These are phyloP conservation scores for Physaria fendleri DNA, from an alignment of 345 rosid species.

Conservation along the genomic window DNA sequence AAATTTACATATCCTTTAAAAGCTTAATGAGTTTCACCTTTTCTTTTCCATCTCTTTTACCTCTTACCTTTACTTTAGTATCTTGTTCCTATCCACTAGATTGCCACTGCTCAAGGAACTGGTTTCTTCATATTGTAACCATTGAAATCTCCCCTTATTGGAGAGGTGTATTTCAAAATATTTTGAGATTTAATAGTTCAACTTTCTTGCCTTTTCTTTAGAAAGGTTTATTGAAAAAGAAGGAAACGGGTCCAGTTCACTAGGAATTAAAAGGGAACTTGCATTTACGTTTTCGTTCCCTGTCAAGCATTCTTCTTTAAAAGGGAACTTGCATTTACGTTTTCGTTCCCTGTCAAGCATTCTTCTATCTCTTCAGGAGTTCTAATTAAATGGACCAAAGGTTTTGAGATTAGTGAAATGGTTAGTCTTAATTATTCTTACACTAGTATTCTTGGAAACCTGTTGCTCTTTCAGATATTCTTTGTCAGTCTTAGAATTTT, in stretches of 20 bases:
- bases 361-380: conserved; percentile 55
- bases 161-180: not conserved
- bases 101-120: conserved; percentile 19
- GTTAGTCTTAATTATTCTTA: conserved; percentile 41
- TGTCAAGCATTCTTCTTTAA: too few relatives aligned
- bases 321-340: conserved; percentile 80
- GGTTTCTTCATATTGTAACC: conserved; percentile 13
- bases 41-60: conserved; percentile 8
- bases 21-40: conserved; percentile 13
- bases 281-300: too few relatives aligned
- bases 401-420: conserved; percentile 67
- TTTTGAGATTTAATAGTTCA: too few relatives aligned
- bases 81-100: conserved; percentile 30
- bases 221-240: conserved; percentile 70
- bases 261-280: conserved; percentile 21
- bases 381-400: conserved; percentile 86
- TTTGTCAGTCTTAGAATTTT: not conserved
- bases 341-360: conserved; percentile 88
- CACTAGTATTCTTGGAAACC: not conserved
- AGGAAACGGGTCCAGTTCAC: conserved; percentile 38
- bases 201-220: conserved; percentile 66
- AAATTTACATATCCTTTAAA: conserved; percentile 9
- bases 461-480: not conserved
- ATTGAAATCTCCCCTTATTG: conserved; percentile 13
- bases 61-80: conserved; percentile 28